A percentile compares a stretch with the other conserved stretches of the same genome.
phyloP scores from a whole-genome alignment of 176 grass and related monocot species.

The Tillandsia fasciculata region DNA sequence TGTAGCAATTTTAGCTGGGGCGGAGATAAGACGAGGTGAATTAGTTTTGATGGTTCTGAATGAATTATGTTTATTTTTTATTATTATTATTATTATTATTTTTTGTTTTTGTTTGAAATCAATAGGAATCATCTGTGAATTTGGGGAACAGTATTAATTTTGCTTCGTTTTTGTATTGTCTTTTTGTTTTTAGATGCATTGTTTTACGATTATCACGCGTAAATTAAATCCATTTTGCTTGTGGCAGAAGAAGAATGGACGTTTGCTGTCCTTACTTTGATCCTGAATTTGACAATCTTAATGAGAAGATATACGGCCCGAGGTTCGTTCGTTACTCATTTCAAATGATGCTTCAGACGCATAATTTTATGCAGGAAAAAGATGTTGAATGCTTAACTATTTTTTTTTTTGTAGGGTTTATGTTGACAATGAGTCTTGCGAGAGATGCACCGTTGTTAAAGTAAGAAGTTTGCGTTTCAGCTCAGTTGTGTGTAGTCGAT shows the following conservation, averaged over 20 bases:
- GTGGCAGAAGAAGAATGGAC: conserved; percentile 18
- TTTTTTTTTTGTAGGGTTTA: conserved; percentile 31
- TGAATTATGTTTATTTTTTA: no score
- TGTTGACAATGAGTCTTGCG: conserved; percentile 50
- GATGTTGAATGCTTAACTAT: not conserved
- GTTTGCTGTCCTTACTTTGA: conserved; percentile 47
- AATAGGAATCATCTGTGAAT: no score
- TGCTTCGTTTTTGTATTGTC: no score
- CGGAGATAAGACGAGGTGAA: no score
- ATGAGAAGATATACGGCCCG: conserved; percentile 41
- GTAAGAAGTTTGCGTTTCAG: conserved; percentile 12
- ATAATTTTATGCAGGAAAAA: not conserved
- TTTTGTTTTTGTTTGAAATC: no score
- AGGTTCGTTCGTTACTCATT: conserved; percentile 21
- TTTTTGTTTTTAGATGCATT: no score
- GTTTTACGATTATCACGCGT: no score
- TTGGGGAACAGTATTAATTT: no score
- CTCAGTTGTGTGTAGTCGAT: not conserved
- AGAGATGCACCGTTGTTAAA: conserved; percentile 41
- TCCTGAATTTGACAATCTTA: conserved; percentile 48
- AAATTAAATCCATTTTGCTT: no score
- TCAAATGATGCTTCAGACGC: not conserved
- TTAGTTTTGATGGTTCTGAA: no score
- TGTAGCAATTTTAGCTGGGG: no score
- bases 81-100: no score